These are phyloP conservation scores for Diutina siamensis DNA, from an alignment of 1,139 yeast species.

Conservation along the genomic window DNA sequence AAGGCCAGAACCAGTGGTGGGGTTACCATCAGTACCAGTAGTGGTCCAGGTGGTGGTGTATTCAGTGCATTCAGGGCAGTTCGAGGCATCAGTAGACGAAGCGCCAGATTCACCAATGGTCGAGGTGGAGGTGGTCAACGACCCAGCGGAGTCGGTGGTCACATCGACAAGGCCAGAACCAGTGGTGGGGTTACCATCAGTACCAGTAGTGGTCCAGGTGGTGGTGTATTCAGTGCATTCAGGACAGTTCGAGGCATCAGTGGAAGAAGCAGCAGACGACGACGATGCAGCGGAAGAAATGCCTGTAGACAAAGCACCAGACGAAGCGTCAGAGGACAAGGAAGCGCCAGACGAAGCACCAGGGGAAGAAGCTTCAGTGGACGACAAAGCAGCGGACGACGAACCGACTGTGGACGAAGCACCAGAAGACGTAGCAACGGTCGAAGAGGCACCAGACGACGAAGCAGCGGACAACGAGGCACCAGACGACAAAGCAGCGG, in stretches of 20 bases:
- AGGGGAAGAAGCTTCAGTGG: neutral
- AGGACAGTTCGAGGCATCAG: neutral
- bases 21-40: neutral
- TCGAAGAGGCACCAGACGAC: neutral
- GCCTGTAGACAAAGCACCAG: neutral
- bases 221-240: too few relatives aligned
- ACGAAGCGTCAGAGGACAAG: neutral
- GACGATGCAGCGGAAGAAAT: neutral
- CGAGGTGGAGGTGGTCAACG: too few relatives aligned
- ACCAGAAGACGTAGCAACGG: neutral
- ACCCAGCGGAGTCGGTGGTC: too few relatives aligned
- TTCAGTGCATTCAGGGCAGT: neutral
- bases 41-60: constrained; percentile 2
- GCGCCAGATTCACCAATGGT: neutral
- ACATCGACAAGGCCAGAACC: too few relatives aligned
- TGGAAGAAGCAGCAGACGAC: neutral
- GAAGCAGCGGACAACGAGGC: neutral
- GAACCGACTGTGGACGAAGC: neutral
- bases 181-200: too few relatives aligned
- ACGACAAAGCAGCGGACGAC: neutral
- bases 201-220: too few relatives aligned
- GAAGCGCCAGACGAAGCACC: neutral
- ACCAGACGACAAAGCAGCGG: neutral
- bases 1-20: neutral
- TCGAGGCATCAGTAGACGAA: neutral